Percentiles rank a stretch among this genome's conserved stretches.
phyloP scores from a whole-genome alignment of 1,284 basidiomycete species.

The Papiliotrema terrestris region DNA sequence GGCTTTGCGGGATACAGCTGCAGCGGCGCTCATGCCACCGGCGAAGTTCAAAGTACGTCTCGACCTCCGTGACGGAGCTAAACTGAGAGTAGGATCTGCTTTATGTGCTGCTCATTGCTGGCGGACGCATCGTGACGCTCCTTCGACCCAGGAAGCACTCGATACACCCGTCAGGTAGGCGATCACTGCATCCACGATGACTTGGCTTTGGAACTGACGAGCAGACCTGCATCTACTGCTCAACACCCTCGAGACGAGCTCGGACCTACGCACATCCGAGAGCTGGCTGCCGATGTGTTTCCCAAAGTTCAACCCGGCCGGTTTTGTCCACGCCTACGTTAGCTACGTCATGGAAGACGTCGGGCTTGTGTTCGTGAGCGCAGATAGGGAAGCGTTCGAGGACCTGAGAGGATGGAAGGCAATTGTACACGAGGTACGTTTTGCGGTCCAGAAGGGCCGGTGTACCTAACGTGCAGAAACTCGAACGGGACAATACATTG shows the following conservation, averaged over 20 bases:
- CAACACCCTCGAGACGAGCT: constrained; percentile 65
- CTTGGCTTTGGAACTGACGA: constrained; percentile 2
- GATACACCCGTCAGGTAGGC: constrained; percentile 83
- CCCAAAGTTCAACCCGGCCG: constrained; percentile 85
- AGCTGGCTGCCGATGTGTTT: constrained; percentile 95
- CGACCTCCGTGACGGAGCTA: neutral
- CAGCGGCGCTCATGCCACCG: constrained; percentile 69
- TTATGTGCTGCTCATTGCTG: constrained; percentile 80
- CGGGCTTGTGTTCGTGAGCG: constrained; percentile 51
- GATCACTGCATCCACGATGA: neutral
- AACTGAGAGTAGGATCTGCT: constrained; percentile 67
- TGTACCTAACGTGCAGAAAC: constrained; percentile 51
- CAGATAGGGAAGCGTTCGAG: constrained; percentile 51
- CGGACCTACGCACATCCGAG: constrained; percentile 68
- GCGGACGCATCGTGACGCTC: constrained; percentile 77
- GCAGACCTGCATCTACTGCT: constrained; percentile 81
- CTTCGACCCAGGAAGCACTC: constrained; percentile 88
- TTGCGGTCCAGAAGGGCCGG: neutral
- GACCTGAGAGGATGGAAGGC: constrained; percentile 64
- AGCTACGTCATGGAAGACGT: constrained; percentile 58
- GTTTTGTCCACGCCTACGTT: constrained; percentile 91
- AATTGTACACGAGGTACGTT: constrained; percentile 59
- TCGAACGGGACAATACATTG: constrained; percentile 61
- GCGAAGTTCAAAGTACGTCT: constrained; percentile 68
- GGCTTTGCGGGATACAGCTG: constrained; percentile 63